These are phyloP conservation scores for Borealophlyctis nickersoniae DNA, from an alignment of 192 early-diverging fungal species.

Conservation along the genomic window DNA sequence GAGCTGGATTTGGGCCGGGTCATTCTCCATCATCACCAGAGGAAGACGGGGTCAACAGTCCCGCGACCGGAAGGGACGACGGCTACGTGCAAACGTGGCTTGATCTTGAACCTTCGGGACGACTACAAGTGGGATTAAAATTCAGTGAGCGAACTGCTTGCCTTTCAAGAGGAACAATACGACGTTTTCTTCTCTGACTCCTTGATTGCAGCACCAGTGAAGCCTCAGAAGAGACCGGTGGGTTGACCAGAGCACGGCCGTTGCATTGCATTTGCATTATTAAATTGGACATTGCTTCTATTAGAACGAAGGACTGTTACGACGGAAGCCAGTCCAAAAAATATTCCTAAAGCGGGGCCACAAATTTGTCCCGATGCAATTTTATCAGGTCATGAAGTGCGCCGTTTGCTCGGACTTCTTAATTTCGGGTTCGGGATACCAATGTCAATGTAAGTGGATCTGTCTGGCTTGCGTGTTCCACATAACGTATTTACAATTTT, in stretches of 20 bases:
- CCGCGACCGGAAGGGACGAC: no score
- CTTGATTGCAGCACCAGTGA: no score
- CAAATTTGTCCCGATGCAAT: constrained; percentile 84
- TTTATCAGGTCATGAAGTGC: constrained; percentile 98
- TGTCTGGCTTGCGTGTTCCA: neutral
- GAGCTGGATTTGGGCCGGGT: no score
- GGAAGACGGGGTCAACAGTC: no score
- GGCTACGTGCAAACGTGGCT: constrained; percentile 69
- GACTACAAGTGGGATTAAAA: constrained; percentile 77
- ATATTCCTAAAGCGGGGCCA: constrained; percentile 89
- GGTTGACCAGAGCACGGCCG: no score
- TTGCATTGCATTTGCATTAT: no score
- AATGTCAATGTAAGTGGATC: constrained; percentile 74
- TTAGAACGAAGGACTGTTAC: constrained; percentile 28
- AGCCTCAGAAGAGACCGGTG: no score
- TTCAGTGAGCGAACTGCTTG: constrained; percentile 41
- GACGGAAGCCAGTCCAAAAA: constrained; percentile 74
- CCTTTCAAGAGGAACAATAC: neutral
- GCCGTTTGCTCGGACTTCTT: constrained; percentile 93
- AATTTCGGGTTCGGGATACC: constrained; percentile 80
- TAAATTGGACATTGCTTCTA: no score
- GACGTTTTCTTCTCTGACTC: neutral
- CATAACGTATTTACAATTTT: constrained; percentile 3
- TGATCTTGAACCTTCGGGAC: constrained; percentile 90
- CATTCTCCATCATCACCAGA: no score